A percentile compares a stretch with the other conserved stretches of the same genome.
Evolutionary conservation across 192 early-diverging fungal genomes (phyloP).

Genomic region (Entomortierella beljakovae): DNA sequence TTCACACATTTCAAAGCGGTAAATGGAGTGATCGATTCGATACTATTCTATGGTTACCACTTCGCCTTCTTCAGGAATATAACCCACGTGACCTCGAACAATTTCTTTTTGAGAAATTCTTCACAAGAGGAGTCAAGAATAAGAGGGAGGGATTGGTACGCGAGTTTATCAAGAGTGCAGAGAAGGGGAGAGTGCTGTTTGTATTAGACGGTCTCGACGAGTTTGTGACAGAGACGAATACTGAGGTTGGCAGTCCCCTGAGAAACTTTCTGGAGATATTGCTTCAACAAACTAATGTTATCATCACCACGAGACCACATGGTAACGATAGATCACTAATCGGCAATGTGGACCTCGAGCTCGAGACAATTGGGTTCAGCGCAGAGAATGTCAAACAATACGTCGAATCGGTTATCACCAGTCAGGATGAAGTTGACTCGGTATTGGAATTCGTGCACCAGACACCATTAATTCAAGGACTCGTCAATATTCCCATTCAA

Average conservation of each 20-base stretch:
- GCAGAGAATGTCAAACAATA: constrained; percentile 7
- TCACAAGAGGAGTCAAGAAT: background rate
- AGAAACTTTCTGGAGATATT: background rate
- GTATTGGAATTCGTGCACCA: constrained; percentile 20
- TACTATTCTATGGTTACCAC: constrained; percentile 18
- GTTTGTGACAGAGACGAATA: constrained; percentile 1
- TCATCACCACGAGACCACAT: constrained; percentile 13
- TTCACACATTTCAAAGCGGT: constrained; percentile 7
- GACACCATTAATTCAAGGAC: constrained; percentile 18
- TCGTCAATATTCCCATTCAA: constrained; percentile 33
- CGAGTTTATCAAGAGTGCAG: background rate
- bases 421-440: background rate
- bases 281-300: constrained; percentile 6
- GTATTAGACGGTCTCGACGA: constrained; percentile 32
- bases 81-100: constrained; percentile 2
- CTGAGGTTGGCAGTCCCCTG: background rate
- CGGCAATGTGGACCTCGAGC: constrained; percentile 4
- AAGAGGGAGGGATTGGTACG: background rate
- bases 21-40: constrained; percentile 21
- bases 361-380: constrained; percentile 23
- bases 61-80: constrained; percentile 10
- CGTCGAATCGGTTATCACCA: background rate
- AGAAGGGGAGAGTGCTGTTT: constrained; percentile 16
- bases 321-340: constrained; percentile 7
- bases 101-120: background rate